Evolutionary conservation across 2,329 filamentous ascomycete genomes (phyloP).

Genomic region (Ophiostoma sp.): DNA sequence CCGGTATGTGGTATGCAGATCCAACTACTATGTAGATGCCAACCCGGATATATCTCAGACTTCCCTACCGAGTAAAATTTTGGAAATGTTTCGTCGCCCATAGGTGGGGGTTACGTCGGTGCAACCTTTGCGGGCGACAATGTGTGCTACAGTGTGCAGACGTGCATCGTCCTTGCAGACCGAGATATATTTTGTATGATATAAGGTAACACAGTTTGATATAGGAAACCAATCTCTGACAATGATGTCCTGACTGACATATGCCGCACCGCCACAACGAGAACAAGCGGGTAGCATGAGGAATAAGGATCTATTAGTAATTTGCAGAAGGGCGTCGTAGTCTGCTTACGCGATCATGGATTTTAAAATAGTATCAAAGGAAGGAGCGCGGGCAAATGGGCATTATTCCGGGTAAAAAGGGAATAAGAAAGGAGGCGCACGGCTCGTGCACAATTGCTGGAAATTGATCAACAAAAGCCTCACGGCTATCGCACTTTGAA

Average conservation of each 20-base stretch:
- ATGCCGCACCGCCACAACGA: not conserved
- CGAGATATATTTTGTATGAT: not conserved
- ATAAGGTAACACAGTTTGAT: conserved; percentile 9
- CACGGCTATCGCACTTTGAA: not conserved
- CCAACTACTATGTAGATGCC: not conserved
- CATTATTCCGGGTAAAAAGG: not conserved
- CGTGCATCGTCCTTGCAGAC: not conserved
- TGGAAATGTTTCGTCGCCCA: conserved; percentile 14
- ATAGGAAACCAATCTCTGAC: not conserved
- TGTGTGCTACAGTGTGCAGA: not conserved
- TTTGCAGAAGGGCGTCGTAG: not conserved
- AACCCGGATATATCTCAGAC: conserved; percentile 2
- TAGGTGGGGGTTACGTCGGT: conserved; percentile 15
- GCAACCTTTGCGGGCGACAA: not conserved
- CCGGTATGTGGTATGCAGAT: not conserved
- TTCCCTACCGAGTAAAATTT: not conserved
- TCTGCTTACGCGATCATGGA: not conserved
- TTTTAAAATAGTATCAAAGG: not conserved
- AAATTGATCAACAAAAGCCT: not conserved
- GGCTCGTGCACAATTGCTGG: not conserved
- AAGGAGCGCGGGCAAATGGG: not conserved
- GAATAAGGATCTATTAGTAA: not conserved
- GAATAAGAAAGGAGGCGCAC: not conserved
- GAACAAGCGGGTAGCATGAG: not conserved
- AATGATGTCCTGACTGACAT: not conserved